These are phyloP conservation scores for Rostrohypoxylon terebratum DNA, from an alignment of 495 filamentous ascomycete genomes.

Conservation along the genomic window DNA sequence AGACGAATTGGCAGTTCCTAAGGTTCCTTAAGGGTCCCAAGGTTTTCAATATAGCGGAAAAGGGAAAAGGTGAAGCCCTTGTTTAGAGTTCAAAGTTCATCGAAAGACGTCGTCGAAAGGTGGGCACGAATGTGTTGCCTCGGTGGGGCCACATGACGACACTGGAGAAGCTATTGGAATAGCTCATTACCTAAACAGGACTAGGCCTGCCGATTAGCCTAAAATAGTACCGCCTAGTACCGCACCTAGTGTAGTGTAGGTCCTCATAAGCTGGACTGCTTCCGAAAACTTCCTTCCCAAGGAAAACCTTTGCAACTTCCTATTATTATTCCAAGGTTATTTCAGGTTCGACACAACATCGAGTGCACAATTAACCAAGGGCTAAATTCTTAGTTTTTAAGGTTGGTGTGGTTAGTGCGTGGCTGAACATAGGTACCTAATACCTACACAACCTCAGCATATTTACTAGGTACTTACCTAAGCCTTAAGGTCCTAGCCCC, in stretches of 20 bases:
- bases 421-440: not conserved
- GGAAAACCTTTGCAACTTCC: not conserved
- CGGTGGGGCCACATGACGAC: constrained; percentile 42
- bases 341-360: not conserved
- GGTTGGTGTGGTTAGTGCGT: not conserved
- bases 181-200: constrained; percentile 35
- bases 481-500: no score
- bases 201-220: constrained; percentile 35
- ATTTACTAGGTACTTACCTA: no score
- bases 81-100: constrained; percentile 23
- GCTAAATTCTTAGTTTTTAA: not conserved
- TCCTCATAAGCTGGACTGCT: not conserved
- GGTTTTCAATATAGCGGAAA: not conserved
- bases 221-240: constrained; percentile 12
- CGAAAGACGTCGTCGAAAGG: constrained; percentile 35
- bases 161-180: constrained; percentile 43
- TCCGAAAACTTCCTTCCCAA: not conserved
- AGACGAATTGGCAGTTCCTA: not conserved
- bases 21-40: no score
- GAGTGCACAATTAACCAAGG: constrained; percentile 9
- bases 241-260: not conserved
- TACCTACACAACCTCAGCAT: no score
- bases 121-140: constrained; percentile 17
- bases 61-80: constrained; percentile 17
- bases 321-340: not conserved